These are phyloP conservation scores for Lonicera japonica DNA, from an alignment of 129 eudicot species.

Conservation along the genomic window DNA sequence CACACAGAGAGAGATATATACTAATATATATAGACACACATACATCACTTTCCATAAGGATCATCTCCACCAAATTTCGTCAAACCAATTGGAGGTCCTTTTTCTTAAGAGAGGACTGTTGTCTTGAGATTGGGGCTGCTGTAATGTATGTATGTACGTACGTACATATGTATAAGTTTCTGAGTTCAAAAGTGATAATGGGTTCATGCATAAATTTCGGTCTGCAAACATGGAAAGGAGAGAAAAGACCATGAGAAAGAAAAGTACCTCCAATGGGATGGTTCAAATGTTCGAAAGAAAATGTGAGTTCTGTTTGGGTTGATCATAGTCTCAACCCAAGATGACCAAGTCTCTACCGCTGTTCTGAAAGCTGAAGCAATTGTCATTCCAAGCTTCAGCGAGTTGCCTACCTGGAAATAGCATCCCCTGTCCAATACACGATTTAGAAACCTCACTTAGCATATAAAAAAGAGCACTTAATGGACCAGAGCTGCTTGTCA, in stretches of 20 bases:
- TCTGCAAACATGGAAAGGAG: not conserved
- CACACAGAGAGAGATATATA: no score
- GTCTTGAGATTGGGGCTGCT: no score
- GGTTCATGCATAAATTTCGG: not conserved
- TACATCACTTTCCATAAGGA: no score
- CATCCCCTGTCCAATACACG: conserved; percentile 53
- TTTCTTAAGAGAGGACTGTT: no score
- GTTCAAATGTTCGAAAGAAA: conserved; percentile 58
- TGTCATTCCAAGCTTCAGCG: conserved; percentile 46
- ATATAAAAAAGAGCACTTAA: not conserved
- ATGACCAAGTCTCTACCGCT: conserved; percentile 44
- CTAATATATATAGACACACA: no score
- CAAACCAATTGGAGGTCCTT: no score
- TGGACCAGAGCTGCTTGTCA: not conserved
- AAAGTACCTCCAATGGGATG: conserved; percentile 58
- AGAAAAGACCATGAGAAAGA: not conserved
- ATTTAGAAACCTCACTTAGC: conserved; percentile 9
- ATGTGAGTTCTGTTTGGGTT: conserved; percentile 38
- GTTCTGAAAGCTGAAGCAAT: conserved; percentile 38
- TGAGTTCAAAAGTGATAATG: not conserved
- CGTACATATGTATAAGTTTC: no score
- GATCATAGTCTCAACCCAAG: conserved; percentile 46
- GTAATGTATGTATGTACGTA: no score
- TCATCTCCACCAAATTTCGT: no score
- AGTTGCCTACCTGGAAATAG: conserved; percentile 49